Evolutionary conservation across 1,139 yeast genomes (phyloP).

Genomic region (Sugiyamaella xylanicola): DNA sequence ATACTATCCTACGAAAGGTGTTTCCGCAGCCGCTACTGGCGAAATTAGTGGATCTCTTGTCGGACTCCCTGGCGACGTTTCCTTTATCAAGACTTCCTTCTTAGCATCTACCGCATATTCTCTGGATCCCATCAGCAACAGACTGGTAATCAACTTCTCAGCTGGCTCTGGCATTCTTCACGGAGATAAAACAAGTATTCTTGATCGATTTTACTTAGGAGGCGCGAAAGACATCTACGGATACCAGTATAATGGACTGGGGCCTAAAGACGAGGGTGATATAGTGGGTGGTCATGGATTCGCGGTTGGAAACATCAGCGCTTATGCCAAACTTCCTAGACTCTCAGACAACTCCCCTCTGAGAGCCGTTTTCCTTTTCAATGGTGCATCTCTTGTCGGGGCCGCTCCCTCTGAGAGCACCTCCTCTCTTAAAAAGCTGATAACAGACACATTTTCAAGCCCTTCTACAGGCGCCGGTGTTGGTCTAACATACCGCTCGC

Average conservation of each 20-base stretch:
- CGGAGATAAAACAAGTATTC: slow-evolving; percentile 30
- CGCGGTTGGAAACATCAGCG: slow-evolving; percentile 65
- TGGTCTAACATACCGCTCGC: slow-evolving; percentile 82
- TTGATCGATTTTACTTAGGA: slow-evolving; percentile 64
- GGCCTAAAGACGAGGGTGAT: slow-evolving; percentile 67
- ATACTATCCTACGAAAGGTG: slow-evolving; percentile 52
- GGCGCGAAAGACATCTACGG: slow-evolving; percentile 86
- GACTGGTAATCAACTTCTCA: slow-evolving; percentile 26
- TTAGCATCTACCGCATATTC: slow-evolving; percentile 38
- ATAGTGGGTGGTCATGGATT: slow-evolving; percentile 77
- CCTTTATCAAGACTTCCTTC: slow-evolving; percentile 40
- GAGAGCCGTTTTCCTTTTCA: slow-evolving; percentile 68
- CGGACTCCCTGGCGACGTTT: slow-evolving; percentile 38
- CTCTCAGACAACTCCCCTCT: slow-evolving; percentile 56
- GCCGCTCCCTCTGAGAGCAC: neutral
- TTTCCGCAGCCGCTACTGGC: slow-evolving; percentile 52
- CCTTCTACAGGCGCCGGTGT: slow-evolving; percentile 41
- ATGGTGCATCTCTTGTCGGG: slow-evolving; percentile 66
- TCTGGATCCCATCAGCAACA: slow-evolving; percentile 28
- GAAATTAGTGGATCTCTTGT: slow-evolving; percentile 55
- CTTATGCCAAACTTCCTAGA: slow-evolving; percentile 67
- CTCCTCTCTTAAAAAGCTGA: slow-evolving; percentile 8
- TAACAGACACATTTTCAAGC: slow-evolving; percentile 15
- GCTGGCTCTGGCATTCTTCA: slow-evolving; percentile 30
- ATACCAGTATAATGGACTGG: slow-evolving; percentile 75